Evolutionary conservation across 768 basidiomycete species (phyloP), one percentile per base, ranked within the genome.

Genomic region (Psilocybe azurescens): DNA sequence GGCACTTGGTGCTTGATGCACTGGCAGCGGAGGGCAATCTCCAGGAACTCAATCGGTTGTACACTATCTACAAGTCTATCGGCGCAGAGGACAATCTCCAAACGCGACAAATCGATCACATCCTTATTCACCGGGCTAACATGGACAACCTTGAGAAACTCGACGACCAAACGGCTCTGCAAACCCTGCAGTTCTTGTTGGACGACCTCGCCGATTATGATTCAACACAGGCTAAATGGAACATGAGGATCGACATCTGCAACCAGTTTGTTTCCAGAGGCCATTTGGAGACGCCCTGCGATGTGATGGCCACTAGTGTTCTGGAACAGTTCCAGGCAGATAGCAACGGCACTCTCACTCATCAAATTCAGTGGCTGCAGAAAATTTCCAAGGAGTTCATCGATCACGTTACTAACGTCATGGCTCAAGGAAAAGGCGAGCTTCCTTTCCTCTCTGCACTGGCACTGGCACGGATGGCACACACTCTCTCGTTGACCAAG

Each of bases 1-100:
- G 90, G 88, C 62, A 70, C 2, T 56, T 80, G 18, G 84, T 94
- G 72, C 70, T 94, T 10, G 80, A 85, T 36, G 77, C 79, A 2
- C 81, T 92, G 30, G 85, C 85, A 0, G 69, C 72, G 11, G 73
- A 80, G 10, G 78, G 78, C 38, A 81, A 81, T 69, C 67, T 87
- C 1, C 75, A 76, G 1, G 86, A 89, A 5, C 77, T 91, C 56
- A 87, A 90, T 68, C 74, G 79, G 57, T 64, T 89, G 3, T 88
- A 83, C 64, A 70, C 74, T n/a, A 66, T 71, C 20, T 75, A 83
- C 39, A 63, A 78, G 24, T 51, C 74, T 9, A 69, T 77, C 55
- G 74, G 77, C 5, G 54, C 64, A n/a, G 67, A 70, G n/a, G 77
- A 81, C 46, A 73, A 72, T 18, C 67, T 79, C 20, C 56, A 56